Base-by-base conservation (phyloP, 306 rosid genomes). In the Quercus alba region DNA sequence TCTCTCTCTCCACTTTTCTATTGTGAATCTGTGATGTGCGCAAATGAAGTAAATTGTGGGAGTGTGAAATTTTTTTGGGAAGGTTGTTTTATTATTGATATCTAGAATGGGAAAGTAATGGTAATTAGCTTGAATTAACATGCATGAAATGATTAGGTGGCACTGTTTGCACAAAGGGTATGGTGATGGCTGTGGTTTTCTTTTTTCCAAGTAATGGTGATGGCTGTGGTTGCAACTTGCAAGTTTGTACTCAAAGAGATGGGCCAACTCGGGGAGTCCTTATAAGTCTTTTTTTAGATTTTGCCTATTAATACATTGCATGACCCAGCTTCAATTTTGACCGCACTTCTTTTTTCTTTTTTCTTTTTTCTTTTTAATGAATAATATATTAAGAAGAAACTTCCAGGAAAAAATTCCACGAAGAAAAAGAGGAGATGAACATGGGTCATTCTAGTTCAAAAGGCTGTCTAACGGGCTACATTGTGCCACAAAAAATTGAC, bases 61-160 rank as follows among this genome's bases (percentile, higher is more conserved):
- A 2, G 46, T 2, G 46, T 7, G 46, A 41, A 41, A 7, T 2
- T 41, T 41, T 41, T 41, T 41, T 41, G 8, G 46, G 46, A 41
- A 41, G 11, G 46, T 41, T 41, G 46, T 41, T 41, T 41, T 41
- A 41, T 41, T 41, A 7, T 41, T 8, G 46, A 41, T 41, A 41
- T 8, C 46, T 41, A 2, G 46, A 41, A 41, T 41, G 46, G 46
- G 46, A 63, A 77, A 46, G 66, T 59, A 28, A 6, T n/a, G 17
- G 66, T 59, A 59, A 59, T 56, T 56, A 35, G 72, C 66, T 76
- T 80, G 87, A 80, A 74, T 33, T 72, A 70, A 46, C 49, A 46
- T 81, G 85, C 75, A 81, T 74, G 85, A 78, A 74, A 77, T 74
- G 81, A 85, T 77, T 57, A 81, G 77, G 51, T 74, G 67, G 85